Evolutionary conservation across 192 early-diverging fungal genomes (phyloP), one percentile per base, ranked within the genome.

Genomic region (Helicostylum pulchrum): DNA sequence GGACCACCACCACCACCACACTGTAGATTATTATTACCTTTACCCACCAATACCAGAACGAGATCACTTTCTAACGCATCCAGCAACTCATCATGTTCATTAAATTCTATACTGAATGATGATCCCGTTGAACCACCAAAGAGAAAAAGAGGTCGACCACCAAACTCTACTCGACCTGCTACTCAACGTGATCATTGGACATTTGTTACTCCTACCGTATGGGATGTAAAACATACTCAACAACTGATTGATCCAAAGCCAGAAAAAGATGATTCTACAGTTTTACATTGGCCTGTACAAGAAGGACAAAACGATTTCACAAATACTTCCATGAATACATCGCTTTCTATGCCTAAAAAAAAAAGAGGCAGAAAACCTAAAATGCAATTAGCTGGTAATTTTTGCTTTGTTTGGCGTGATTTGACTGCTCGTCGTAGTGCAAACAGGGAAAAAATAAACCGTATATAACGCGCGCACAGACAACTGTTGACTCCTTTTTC

Each of bases 391-490:
- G 63, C 58, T 31, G 73, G 73, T 43, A 75, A 75, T 36, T 68
- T 68, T 15, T 75, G 73, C 39, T 75, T 75, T 63, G 73, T 75
- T 15, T 75, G 73, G 73, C 62, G 68, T 20, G 73, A 75, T 31
- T 47, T 73, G 1, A 73, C 65, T 15, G 71, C 71, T 23, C 49
- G 67, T 9, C 67, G 67, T 48, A 60, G 67, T 21, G 60, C 60
- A 36, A 68, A 68, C 26, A 61, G 51, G 15, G 52, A 53, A 23
- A 46, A 62, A 53, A 10, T 6, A 39, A 9, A 39, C 9, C 36
- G 36, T 10, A 10, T 39, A 6, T 39, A 9, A 10, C 9, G 36
- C 7, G 34, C 7, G 34, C 36, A 39, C 36, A 10, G 36, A 39
- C 36, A 39, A 39, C 36, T 26, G 26, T 26, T 26, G 2, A 26